Evolutionary conservation across 805 yeast genomes (phyloP).

Genomic region (Lipomyces spencermartinsiae): DNA sequence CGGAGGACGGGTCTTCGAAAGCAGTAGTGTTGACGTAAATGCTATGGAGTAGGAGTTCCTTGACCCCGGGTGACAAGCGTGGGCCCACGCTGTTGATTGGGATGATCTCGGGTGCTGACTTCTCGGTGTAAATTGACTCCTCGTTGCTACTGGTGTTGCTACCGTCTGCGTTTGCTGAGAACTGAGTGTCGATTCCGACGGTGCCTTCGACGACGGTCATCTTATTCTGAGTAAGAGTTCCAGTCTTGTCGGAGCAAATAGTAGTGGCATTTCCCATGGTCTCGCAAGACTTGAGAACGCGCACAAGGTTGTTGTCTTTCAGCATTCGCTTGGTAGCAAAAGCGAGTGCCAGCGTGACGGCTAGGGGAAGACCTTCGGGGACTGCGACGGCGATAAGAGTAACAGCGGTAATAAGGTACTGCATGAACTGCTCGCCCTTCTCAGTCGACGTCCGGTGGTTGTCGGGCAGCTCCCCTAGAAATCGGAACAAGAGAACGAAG

Average conservation of each 20-base stretch:
- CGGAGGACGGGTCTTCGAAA: constrained; percentile 59
- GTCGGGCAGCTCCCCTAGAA: constrained; percentile 64
- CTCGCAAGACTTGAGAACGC: constrained; percentile 92
- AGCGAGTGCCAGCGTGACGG: constrained; percentile 95
- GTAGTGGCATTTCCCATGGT: constrained; percentile 99
- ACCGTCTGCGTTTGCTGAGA: constrained; percentile 40
- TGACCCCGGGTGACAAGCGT: constrained; percentile 26
- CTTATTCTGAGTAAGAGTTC: constrained; percentile 90
- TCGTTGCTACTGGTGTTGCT: neutral
- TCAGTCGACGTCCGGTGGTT: constrained; percentile 61
- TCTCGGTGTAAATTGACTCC: constrained; percentile 7
- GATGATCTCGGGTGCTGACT: constrained; percentile 25
- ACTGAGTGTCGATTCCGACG: constrained; percentile 59
- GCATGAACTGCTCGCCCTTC: constrained; percentile 83
- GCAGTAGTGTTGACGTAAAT: constrained; percentile 86
- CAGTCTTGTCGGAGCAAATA: constrained; percentile 95
- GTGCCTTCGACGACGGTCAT: constrained; percentile 89
- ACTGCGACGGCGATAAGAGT: constrained; percentile 96
- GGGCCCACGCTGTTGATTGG: constrained; percentile 35
- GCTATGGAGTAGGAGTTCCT: constrained; percentile 56
- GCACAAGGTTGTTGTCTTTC: constrained; percentile 92
- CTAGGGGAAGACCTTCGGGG: constrained; percentile 98
- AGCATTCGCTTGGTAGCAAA: constrained; percentile 99
- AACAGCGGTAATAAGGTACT: constrained; percentile 86
- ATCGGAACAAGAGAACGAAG: constrained; percentile 77